A percentile compares a stretch with the other conserved stretches of the same genome.
phyloP scores from a whole-genome alignment of 192 early-diverging fungal species.

The Backusella tarrabulga region DNA sequence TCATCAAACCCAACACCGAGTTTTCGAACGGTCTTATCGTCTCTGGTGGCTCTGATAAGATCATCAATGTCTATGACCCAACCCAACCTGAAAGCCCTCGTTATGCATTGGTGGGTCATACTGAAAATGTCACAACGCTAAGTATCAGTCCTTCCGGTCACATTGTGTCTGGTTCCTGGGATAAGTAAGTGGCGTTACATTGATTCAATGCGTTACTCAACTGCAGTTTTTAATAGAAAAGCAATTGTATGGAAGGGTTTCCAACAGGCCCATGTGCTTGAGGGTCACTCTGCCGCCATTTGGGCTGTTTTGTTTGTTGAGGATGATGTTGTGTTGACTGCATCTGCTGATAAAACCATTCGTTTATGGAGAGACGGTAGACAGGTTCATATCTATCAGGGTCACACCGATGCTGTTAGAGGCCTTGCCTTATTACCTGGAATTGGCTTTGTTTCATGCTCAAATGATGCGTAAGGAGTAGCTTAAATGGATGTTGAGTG shows the following conservation, averaged over 20 bases:
- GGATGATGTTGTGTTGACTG: conserved; percentile 74
- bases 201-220: no score
- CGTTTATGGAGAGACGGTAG: conserved; percentile 78
- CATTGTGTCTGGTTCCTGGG: conserved; percentile 97
- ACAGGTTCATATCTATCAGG: conserved; percentile 60
- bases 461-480: conserved; percentile 75
- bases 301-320: conserved; percentile 86
- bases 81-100: conserved; percentile 54
- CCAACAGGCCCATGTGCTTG: conserved; percentile 62
- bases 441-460: conserved; percentile 78
- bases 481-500: not conserved
- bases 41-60: conserved; percentile 80
- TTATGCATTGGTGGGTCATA: conserved; percentile 76
- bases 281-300: conserved; percentile 81
- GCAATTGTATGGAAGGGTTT: conserved; percentile 89
- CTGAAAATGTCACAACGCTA: conserved; percentile 84
- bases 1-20: conserved; percentile 53
- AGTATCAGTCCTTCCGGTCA: conserved; percentile 56
- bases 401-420: conserved; percentile 94
- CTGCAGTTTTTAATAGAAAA: conserved; percentile 49
- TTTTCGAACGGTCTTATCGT: conserved; percentile 75
- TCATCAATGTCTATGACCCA: conserved; percentile 81
- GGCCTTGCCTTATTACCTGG: conserved; percentile 61
- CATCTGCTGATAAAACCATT: conserved; percentile 94
- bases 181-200: conserved; percentile 55